Base-by-base conservation (phyloP, 129 eudicot genomes). In the Flaveria ramosissima region DNA sequence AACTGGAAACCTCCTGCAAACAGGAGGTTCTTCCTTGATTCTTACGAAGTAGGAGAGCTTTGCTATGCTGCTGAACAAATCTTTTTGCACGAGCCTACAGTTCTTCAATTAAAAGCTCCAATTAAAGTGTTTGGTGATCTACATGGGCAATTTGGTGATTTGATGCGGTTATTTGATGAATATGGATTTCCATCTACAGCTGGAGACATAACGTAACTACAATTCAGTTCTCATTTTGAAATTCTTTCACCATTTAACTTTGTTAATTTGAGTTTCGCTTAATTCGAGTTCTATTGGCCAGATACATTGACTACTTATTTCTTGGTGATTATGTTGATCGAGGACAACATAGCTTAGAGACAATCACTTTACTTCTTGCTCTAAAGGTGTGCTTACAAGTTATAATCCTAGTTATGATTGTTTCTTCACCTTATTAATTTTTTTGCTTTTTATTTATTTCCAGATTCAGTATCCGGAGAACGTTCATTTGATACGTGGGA, bases 321-420 rank as follows among this genome's bases (percentile, higher is more conserved):
- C 93, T 94, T 79, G 98, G 98, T 7, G 98, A 94, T 80, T 94
- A 94, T 78, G 98, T 94, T 91, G 98, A 94, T 77, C 91, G 98
- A 84, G 98, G 98, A 75, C 98, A 94, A 67, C 98, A 94, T 84
- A 94, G 98, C 88, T 94, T 94, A 88, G 98, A 94, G 79, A 94
- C 97, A 4, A 94, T 94, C 74, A 87, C 92, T 26, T 84, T 94
- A 77, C 97, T 94, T 56, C 96, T 94, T 57, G 97, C 98, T 20
- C 82, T 94, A 16, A 94, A 94, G 97, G 98, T 83, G 84, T 80
- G 79, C 82, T 72, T 79, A 77, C 52, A 47, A 65, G 14, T 56
- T 68, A 63, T 30, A 32, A 23, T 60, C 60, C 39, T 1, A 67
- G n/a, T 47, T 42, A 57, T 11, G 17, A 24, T 45, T 53, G 57